A percentile compares a stretch with the other conserved stretches of the same genome.
Evolutionary conservation across 169 alveolate genomes (phyloP).

Genomic region (Amoebophrya sp.): DNA sequence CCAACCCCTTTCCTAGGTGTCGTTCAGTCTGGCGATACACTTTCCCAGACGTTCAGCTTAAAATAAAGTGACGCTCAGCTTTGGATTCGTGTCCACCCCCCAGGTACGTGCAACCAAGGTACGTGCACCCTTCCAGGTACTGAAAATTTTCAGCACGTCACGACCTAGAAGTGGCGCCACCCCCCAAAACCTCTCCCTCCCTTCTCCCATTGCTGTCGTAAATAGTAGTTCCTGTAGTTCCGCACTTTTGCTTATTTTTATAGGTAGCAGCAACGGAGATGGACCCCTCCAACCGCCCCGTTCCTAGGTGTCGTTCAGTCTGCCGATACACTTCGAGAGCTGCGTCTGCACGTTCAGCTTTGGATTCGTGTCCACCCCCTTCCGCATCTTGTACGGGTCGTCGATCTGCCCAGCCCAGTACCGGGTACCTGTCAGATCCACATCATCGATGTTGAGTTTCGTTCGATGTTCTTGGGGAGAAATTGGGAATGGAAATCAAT

Average conservation of each 20-base stretch:
- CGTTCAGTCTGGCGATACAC: background rate
- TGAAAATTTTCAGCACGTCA: too few species aligned
- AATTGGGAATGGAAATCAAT: too few species aligned
- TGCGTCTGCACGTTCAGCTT: background rate
- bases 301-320: background rate
- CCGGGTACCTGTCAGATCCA: background rate
- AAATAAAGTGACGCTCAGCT: too few species aligned
- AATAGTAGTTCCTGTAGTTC: background rate
- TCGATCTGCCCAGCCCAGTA: background rate
- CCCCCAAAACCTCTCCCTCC: too few species aligned
- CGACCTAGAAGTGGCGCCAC: too few species aligned
- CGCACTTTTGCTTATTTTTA: background rate
- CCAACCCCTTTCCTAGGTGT: background rate
- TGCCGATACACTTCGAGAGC: background rate
- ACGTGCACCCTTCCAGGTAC: too few species aligned
- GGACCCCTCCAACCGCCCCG: background rate
- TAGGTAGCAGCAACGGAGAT: background rate
- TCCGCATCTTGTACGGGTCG: background rate
- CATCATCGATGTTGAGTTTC: background rate
- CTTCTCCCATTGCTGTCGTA: too few species aligned
- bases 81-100: background rate
- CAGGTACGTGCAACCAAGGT: too few species aligned
- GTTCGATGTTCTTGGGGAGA: too few species aligned
- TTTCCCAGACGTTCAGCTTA: background rate
- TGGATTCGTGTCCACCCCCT: background rate